phyloP scores from a whole-genome alignment of 179 eudicot species.

The Sideroxylon spinosum region DNA sequence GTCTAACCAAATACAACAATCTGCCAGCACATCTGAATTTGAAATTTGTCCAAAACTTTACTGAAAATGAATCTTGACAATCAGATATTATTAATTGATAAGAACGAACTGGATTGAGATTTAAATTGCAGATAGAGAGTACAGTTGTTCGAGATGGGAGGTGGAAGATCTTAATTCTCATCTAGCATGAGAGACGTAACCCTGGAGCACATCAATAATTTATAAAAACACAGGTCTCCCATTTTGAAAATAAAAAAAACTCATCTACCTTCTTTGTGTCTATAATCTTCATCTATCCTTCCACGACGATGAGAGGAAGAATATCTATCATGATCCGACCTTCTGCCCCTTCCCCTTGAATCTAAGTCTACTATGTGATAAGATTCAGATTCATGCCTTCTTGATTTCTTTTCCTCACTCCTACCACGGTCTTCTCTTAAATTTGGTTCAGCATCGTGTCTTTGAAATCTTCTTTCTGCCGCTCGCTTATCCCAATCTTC shows the following conservation, averaged over 20 bases:
- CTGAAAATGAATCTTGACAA: neutral
- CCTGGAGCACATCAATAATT: neutral
- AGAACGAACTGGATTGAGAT: neutral
- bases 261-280: constrained; percentile 21
- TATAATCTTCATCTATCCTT: constrained; percentile 19
- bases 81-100: neutral
- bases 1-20: no score
- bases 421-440: constrained; percentile 40
- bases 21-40: neutral
- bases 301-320: constrained; percentile 18
- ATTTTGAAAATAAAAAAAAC: neutral
- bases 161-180: neutral
- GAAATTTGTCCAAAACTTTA: neutral
- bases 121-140: neutral
- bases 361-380: constrained; percentile 28
- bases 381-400: constrained; percentile 36
- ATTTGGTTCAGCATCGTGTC: constrained; percentile 38
- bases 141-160: no score
- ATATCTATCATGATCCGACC: constrained; percentile 17
- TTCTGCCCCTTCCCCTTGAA: constrained; percentile 17
- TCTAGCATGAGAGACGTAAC: neutral
- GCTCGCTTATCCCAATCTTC: constrained; percentile 31
- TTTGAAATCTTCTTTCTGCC: constrained; percentile 33
- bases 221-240: neutral
- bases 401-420: constrained; percentile 55